These are phyloP conservation scores for Kuraishia borneana DNA, from an alignment of 805 yeast genomes.

Conservation along the genomic window DNA sequence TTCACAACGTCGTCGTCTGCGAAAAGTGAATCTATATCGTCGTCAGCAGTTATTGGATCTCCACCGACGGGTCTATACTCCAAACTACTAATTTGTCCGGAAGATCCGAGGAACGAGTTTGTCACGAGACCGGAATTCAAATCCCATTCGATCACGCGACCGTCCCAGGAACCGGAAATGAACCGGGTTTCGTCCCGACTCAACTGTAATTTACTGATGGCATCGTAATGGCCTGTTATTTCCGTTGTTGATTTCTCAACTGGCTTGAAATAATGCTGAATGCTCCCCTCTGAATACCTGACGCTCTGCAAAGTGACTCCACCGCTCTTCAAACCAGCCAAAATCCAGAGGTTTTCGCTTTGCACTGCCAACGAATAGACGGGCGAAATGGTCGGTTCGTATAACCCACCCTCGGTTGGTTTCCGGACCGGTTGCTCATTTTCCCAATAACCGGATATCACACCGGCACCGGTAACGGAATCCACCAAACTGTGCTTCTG, in stretches of 20 bases:
- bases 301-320: constrained; percentile 81
- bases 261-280: constrained; percentile 55
- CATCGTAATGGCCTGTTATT: constrained; percentile 45
- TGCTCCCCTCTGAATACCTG: constrained; percentile 71
- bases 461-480: constrained; percentile 76
- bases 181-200: constrained; percentile 52
- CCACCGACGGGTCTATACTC: constrained; percentile 58
- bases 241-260: constrained; percentile 7
- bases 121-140: constrained; percentile 53
- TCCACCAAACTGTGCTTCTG: constrained; percentile 87
- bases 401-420: constrained; percentile 9
- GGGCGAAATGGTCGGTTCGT: constrained; percentile 64
- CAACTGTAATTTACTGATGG: constrained; percentile 63
- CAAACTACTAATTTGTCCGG: constrained; percentile 73
- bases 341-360: constrained; percentile 69
- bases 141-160: constrained; percentile 73
- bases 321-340: constrained; percentile 75
- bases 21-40: constrained; percentile 34
- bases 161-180: constrained; percentile 89
- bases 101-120: constrained; percentile 38
- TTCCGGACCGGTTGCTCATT: constrained; percentile 75
- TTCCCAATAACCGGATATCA: constrained; percentile 82
- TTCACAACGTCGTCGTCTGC: constrained; percentile 25
- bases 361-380: constrained; percentile 84
- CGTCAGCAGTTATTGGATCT: constrained; percentile 14